Conservation (phyloP, 2,329 filamentous ascomycete species). For the Trichoderma breve region DNA sequence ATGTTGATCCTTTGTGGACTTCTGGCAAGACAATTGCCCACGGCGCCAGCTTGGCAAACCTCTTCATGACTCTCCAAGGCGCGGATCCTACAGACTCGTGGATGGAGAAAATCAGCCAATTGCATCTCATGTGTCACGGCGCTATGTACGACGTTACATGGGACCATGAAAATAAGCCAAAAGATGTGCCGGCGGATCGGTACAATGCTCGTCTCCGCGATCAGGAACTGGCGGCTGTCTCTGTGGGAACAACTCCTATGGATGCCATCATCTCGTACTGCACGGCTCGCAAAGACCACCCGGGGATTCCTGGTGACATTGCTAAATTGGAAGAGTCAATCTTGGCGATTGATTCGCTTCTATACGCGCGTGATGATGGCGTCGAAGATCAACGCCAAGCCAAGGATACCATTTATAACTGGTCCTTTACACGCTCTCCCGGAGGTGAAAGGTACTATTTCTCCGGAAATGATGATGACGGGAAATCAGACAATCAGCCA, state of each 20-base stretch:
- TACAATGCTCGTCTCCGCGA: not conserved
- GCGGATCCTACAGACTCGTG: not conserved
- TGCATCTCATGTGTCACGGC: not conserved
- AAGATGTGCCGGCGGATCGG: not conserved
- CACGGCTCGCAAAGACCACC: not conserved
- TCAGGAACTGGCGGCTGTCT: not conserved
- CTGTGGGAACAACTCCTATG: not conserved
- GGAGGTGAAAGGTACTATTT: not conserved
- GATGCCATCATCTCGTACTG: not conserved
- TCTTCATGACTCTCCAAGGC: slow-evolving; percentile 27
- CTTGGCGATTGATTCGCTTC: not conserved
- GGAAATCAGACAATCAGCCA: not conserved
- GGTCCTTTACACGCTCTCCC: not conserved
- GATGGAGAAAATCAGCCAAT: not conserved
- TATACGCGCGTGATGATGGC: not conserved
- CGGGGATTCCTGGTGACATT: not conserved
- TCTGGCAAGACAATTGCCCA: slow-evolving; percentile 14
- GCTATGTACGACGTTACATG: not conserved
- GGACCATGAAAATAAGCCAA: not conserved
- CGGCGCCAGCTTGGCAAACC: slow-evolving; percentile 22
- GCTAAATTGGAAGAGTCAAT: not conserved
- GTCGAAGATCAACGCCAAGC: not conserved
- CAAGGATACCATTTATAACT: not conserved
- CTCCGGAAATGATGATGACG: not conserved
- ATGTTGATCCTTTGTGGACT: slow-evolving; percentile 26